Evolutionary conservation across 257 asterid genomes (phyloP), one percentile per base, ranked within the genome.

Genomic region (Haberlea rhodopensis): DNA sequence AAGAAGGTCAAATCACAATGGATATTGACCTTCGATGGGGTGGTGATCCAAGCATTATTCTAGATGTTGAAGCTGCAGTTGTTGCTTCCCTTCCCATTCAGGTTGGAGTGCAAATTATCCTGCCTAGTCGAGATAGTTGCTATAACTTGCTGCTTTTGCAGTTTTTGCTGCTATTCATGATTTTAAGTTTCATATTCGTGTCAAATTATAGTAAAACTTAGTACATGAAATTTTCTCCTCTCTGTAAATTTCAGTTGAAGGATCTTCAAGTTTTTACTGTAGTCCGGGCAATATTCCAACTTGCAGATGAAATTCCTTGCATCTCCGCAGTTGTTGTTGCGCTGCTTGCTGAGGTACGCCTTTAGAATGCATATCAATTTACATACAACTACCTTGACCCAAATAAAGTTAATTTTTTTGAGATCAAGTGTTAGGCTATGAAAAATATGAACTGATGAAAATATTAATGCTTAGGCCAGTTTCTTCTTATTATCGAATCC

Each of bases 1-100:
- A 94, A 75, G 86, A 87, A 69, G 99, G 99, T 63, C 99, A 94
- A 78, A 90, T 94, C 73, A 94, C 95, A 5, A 94, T 94, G 99
- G 99, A 94, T 71, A 90, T 94, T 62, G 99, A 94, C 80, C 75
- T 94, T 46, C 87, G 99, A 32, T 94, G 97, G 96, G 99, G 99
- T 74, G 99, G 99, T 75, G 96, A 94, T 80, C 99, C 99, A 48
- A 94, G 81, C 80, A 94, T 94, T 61, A 60, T 94, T 68, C 76
- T 94, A 81, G 97, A 86, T 66, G 97, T 84, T 65, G 96, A 90
- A 84, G 99, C 98, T 67, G 96, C 98, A 40, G 69, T 76, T 29
- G 99, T 94, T 80, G 99, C 99, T 75, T 87, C 95, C 34, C 86
- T 94, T 66, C 99, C 99, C 34, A 90, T 94, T 77, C 99, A 94